These are phyloP conservation scores for Kwoniella sp. DNA, from an alignment of 768 basidiomycete species.

Conservation along the genomic window DNA sequence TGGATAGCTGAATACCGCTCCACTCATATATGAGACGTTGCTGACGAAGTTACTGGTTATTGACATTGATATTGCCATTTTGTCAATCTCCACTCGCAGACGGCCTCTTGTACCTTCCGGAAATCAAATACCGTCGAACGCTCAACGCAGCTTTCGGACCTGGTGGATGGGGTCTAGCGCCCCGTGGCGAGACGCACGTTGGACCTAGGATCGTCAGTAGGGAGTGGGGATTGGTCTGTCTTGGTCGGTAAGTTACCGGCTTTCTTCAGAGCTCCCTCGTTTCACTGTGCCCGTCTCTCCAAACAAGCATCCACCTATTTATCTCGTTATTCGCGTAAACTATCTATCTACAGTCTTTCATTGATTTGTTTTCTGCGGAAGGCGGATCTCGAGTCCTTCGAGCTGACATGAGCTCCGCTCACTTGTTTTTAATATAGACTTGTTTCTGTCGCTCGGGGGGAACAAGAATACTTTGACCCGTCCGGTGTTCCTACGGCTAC, in stretches of 20 bases:
- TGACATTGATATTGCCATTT: no score
- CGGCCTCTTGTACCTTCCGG: constrained; percentile 90
- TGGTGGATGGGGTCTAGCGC: constrained; percentile 95
- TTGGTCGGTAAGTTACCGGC: constrained; percentile 69
- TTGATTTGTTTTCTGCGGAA: no score
- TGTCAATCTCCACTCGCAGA: constrained; percentile 66
- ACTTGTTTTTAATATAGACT: no score
- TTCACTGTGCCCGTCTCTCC: no score
- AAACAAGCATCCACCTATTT: no score
- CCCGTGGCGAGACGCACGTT: constrained; percentile 87
- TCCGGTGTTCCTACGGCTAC: constrained; percentile 87
- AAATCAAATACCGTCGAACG: constrained; percentile 92
- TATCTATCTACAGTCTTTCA: no score
- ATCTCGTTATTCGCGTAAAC: no score
- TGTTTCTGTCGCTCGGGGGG: constrained; percentile 86
- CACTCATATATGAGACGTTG: no score
- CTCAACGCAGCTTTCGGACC: constrained; percentile 93
- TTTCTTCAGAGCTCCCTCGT: neutral
- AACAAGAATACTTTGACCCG: constrained; percentile 95
- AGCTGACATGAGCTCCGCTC: neutral
- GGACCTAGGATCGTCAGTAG: constrained; percentile 82
- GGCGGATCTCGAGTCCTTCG: no score
- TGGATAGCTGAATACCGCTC: no score
- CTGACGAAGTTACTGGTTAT: no score
- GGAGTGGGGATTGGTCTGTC: constrained; percentile 91